Conservation (phyloP, 805 yeast species). For the Candida nanaspora region DNA sequence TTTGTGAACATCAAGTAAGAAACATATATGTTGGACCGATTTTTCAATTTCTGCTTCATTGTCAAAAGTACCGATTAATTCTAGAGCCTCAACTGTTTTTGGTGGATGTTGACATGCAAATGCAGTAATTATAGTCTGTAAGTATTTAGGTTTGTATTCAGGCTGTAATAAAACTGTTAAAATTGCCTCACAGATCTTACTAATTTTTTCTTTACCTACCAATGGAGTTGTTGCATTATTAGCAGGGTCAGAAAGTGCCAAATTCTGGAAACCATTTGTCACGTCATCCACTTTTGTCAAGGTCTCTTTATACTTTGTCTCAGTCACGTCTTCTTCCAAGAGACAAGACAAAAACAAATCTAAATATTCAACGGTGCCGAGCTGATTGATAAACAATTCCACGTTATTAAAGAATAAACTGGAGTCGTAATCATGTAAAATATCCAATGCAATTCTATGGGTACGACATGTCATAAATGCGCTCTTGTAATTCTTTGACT, state of each 20-base stretch:
- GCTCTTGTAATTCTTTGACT: conserved; percentile 45
- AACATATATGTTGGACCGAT: conserved; percentile 77
- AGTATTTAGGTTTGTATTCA: conserved; percentile 45
- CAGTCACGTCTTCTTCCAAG: conserved; percentile 77
- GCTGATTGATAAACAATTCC: conserved; percentile 60
- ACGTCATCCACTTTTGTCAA: conserved; percentile 11
- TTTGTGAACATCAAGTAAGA: conserved; percentile 81
- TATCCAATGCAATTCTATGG: conserved; percentile 86
- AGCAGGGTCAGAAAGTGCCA: neutral
- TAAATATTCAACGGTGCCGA: conserved; percentile 65
- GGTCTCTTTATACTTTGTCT: conserved; percentile 80
- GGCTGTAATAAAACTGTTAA: conserved; percentile 48
- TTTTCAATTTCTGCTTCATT: conserved; percentile 43
- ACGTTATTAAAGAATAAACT: conserved; percentile 55
- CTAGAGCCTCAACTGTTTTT: conserved; percentile 67
- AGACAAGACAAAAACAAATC: conserved; percentile 85
- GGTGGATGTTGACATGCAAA: conserved; percentile 91
- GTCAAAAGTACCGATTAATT: conserved; percentile 47
- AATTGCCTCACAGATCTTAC: conserved; percentile 68
- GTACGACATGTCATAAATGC: conserved; percentile 84
- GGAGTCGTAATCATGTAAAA: conserved; percentile 83
- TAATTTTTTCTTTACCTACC: conserved; percentile 43
- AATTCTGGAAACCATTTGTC: conserved; percentile 2
- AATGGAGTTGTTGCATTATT: neutral
- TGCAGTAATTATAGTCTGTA: conserved; percentile 81